phyloP scores from a whole-genome alignment of 2,329 filamentous ascomycete species.

The Sporothrix brasiliensis region DNA sequence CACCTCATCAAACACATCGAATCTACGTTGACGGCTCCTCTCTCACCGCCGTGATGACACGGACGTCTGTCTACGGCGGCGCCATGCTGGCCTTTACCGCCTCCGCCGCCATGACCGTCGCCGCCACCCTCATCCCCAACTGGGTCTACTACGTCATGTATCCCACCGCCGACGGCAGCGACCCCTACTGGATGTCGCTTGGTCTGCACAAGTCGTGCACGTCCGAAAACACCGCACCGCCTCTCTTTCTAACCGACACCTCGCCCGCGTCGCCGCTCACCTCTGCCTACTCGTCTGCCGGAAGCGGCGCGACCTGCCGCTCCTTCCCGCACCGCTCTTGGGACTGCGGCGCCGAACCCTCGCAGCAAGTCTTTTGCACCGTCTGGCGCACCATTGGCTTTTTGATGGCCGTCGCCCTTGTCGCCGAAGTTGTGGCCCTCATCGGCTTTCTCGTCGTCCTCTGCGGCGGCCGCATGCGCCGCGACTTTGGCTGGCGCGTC shows the following conservation, averaged over 20 bases:
- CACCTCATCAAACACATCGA: too few relatives aligned
- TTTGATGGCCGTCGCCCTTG: constrained; percentile 78
- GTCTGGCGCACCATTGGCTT: constrained; percentile 91
- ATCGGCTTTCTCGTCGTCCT: constrained; percentile 79
- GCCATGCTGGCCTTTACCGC: constrained; percentile 50
- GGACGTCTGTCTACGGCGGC: constrained; percentile 49
- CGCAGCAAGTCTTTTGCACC: constrained; percentile 72
- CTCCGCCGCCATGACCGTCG: constrained; percentile 73
- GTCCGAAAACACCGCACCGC: constrained; percentile 49
- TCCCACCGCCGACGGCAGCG: constrained; percentile 50
- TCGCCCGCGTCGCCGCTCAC: background rate
- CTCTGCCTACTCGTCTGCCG: background rate
- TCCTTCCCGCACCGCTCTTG: constrained; percentile 67
- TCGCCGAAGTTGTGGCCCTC: constrained; percentile 80
- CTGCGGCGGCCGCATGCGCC: constrained; percentile 74
- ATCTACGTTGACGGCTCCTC: background rate
- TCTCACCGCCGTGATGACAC: constrained; percentile 45
- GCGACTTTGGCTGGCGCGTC: constrained; percentile 82
- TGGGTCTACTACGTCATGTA: constrained; percentile 68
- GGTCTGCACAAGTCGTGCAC: constrained; percentile 84
- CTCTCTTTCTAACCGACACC: background rate
- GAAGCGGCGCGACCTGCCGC: constrained; percentile 60
- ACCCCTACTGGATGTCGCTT: constrained; percentile 60
- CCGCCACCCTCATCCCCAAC: constrained; percentile 67
- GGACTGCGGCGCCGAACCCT: constrained; percentile 63